Percentiles rank a stretch among this genome's conserved stretches.
Conservation (phyloP, 2,329 filamentous ascomycete genomes). For the Cercospora brassicicola region DNA sequence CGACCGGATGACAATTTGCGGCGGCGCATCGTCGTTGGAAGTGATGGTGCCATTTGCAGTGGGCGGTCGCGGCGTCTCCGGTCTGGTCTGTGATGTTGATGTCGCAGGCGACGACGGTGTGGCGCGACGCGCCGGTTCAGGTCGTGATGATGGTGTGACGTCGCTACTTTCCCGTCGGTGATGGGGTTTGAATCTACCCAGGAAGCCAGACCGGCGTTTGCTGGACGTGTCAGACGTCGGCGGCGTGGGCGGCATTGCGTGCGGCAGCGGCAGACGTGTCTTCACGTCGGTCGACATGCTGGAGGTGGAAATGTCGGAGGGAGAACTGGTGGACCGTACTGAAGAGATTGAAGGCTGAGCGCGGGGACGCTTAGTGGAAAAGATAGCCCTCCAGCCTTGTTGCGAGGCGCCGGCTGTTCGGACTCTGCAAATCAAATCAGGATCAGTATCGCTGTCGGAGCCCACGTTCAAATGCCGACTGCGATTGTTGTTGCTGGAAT, state of each 20-base stretch:
- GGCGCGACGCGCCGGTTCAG: slow-evolving; percentile 7
- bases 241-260: slow-evolving; percentile 19
- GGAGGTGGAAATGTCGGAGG: slow-evolving; percentile 14
- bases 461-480: slow-evolving; percentile 4
- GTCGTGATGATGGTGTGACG: slow-evolving; percentile 11
- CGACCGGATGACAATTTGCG: slow-evolving; percentile 13
- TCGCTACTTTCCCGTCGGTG: slow-evolving; percentile 23
- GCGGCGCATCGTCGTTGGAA: slow-evolving; percentile 7
- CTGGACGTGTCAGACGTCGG: slow-evolving; percentile 15
- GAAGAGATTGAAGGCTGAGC: slow-evolving; percentile 19
- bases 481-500: slow-evolving; percentile 6
- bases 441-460: background rate
- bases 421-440: slow-evolving; percentile 18
- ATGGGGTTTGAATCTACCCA: slow-evolving; percentile 21
- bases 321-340: slow-evolving; percentile 12
- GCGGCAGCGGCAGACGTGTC: background rate
- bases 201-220: slow-evolving; percentile 26
- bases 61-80: slow-evolving; percentile 3
- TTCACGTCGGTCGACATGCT: slow-evolving; percentile 24
- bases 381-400: slow-evolving; percentile 11
- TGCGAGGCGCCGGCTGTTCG: slow-evolving; percentile 14
- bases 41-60: slow-evolving; percentile 14
- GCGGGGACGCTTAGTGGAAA: slow-evolving; percentile 19
- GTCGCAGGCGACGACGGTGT: slow-evolving; percentile 1
- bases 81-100: background rate